Conservation (phyloP, 2,329 filamentous ascomycete genomes). For the Xylaria sp. region DNA sequence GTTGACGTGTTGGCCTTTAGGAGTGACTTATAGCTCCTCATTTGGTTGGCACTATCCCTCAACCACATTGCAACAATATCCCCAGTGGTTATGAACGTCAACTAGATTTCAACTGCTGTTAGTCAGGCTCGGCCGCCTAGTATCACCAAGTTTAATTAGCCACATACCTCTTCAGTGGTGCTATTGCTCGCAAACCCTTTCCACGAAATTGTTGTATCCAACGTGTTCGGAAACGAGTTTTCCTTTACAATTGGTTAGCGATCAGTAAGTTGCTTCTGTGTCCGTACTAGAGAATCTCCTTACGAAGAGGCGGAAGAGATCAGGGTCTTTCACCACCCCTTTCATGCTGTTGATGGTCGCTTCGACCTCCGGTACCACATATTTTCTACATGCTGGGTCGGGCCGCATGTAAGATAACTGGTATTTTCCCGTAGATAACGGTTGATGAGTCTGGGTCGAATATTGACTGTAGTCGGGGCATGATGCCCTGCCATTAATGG, state of each 20-base stretch:
- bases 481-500: constrained; percentile 35
- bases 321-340: constrained; percentile 76
- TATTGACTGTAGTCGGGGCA: constrained; percentile 75
- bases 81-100: constrained; percentile 84
- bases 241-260: constrained; percentile 44
- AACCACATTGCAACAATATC: constrained; percentile 96
- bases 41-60: constrained; percentile 84
- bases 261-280: background rate
- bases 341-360: constrained; percentile 77
- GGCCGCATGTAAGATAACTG: constrained; percentile 85
- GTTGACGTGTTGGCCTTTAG: constrained; percentile 63
- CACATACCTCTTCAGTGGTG: constrained; percentile 70
- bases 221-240: constrained; percentile 78
- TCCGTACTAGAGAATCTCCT: background rate
- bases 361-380: constrained; percentile 80
- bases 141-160: constrained; percentile 52
- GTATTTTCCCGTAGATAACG: constrained; percentile 80
- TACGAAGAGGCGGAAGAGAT: constrained; percentile 73
- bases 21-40: constrained; percentile 77
- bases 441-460: constrained; percentile 68
- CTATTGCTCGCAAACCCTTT: constrained; percentile 68
- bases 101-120: constrained; percentile 51
- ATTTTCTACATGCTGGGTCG: constrained; percentile 78
- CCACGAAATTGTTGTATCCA: constrained; percentile 79
- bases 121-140: constrained; percentile 57